Base-by-base conservation (phyloP, 2,329 filamentous ascomycete species). In the Salinomyces thailandicus region DNA sequence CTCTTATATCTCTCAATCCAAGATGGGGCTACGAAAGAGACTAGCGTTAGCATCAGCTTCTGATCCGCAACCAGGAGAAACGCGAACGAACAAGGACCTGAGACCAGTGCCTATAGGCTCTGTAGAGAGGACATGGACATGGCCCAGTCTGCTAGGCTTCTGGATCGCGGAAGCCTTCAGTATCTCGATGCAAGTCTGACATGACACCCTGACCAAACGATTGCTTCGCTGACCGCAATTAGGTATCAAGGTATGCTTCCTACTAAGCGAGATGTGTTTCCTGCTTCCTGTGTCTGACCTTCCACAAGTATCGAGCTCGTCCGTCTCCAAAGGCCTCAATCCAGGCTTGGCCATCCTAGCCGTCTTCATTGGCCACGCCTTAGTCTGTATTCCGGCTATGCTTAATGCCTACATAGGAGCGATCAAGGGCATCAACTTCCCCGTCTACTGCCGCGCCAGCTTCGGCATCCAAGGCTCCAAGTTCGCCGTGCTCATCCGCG, bases 81-180 rank as follows among this genome's bases (percentile, higher is more conserved):
- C 36, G 12, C 28, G 32, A 5, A 38, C 43, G 6, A 45, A 45
- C 37, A 43, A 41, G 22, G 43, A 45, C 19, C 40, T 43, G 15
- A 28, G 41, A n/a, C 40, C 43, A 5, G 37, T 45, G 5, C 43
- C 42, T 31, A 35, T 45, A 16, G 45, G 43, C 8, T 41, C 36
- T 16, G 38, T 38, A 14, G 31, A 41, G 29, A 37, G 45, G 20
- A 47, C 40, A 19, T 47, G 45, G 45, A 47, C 45, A 35, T 47
- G 45, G 45, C 45, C 45, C 12, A 43, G 39, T 22, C 26, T 47
- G 6, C 35, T 47, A 5, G 45, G 45, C 16, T 47, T 48, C 39
- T 48, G 46, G 46, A 37, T 48, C 9, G 46, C 46, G 5, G 46
- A 48, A 26, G 46, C 43, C 2, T 48, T 48, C 31, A 42, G 37